Evolutionary conservation across 352 stramenopile species (phyloP).

Genomic region (Pythium periplocum): DNA sequence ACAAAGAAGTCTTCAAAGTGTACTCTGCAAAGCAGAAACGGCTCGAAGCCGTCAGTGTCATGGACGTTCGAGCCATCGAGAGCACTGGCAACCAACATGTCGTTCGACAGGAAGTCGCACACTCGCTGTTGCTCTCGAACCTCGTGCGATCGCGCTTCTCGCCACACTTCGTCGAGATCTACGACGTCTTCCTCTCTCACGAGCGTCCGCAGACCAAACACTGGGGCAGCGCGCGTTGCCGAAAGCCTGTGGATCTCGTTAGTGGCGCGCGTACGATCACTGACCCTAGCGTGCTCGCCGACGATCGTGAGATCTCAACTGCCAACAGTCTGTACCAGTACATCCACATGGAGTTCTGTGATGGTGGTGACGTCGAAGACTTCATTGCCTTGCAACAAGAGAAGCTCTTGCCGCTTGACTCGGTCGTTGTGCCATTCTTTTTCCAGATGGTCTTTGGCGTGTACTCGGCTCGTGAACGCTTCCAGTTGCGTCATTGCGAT

Average conservation of each 20-base stretch:
- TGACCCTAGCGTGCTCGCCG: slow-evolving; percentile 1
- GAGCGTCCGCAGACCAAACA: slow-evolving; percentile 40
- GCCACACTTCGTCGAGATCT: slow-evolving; percentile 93
- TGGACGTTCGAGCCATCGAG: slow-evolving; percentile 91
- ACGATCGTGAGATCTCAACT: slow-evolving; percentile 7
- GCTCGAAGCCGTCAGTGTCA: slow-evolving; percentile 83
- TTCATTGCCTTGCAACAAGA: slow-evolving; percentile 87
- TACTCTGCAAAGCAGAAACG: slow-evolving; percentile 47
- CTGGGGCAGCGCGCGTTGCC: slow-evolving; percentile 58
- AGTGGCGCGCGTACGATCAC: slow-evolving; percentile 20
- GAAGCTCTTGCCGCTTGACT: slow-evolving; percentile 46
- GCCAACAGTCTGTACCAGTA: slow-evolving; percentile 86
- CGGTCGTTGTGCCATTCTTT: slow-evolving; percentile 80
- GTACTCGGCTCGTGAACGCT: slow-evolving; percentile 86
- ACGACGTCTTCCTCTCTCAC: slow-evolving; percentile 88
- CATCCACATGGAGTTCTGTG: slow-evolving; percentile 98
- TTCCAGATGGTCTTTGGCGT: slow-evolving; percentile 98
- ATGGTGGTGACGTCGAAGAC: slow-evolving; percentile 94
- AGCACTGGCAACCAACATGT: slow-evolving; percentile 85
- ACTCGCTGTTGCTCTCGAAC: slow-evolving; percentile 90
- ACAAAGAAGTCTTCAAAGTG: slow-evolving; percentile 89
- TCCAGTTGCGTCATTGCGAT: slow-evolving; percentile 96
- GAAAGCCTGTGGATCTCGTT: slow-evolving; percentile 62
- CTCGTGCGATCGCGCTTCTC: slow-evolving; percentile 84
- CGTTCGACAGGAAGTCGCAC: slow-evolving; percentile 91